A percentile compares a stretch with the other conserved stretches of the same genome.
Conservation (phyloP, 495 filamentous ascomycete genomes). For the Parathielavia appendiculata region DNA sequence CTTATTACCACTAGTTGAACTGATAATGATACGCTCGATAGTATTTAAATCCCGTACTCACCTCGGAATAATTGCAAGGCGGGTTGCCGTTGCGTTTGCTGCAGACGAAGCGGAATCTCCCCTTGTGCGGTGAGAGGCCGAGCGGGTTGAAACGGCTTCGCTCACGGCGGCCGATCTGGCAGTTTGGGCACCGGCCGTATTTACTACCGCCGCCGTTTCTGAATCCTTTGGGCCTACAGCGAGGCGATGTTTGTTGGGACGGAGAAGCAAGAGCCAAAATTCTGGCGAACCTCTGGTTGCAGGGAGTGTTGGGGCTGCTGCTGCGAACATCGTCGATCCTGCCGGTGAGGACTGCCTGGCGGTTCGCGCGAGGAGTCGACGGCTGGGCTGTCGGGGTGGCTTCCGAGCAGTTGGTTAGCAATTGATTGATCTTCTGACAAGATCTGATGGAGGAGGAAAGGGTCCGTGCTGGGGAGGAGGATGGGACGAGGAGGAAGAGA, state of each 20-base stretch:
- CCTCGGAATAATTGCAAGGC: constrained; percentile 10
- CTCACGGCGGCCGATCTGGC: constrained; percentile 16
- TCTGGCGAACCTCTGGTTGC: background rate
- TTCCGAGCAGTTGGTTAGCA: background rate
- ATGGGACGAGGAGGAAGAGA: background rate
- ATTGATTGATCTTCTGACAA: background rate
- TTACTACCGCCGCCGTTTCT: constrained; percentile 1
- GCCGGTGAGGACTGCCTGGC: background rate
- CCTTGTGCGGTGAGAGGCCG: background rate
- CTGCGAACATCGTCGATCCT: background rate
- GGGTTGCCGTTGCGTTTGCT: constrained; percentile 1
- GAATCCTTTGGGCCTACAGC: background rate
- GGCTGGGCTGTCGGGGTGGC: background rate
- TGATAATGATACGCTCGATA: too few relatives aligned
- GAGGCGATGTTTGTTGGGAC: background rate
- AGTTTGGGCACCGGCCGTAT: constrained; percentile 22
- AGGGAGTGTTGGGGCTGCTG: background rate
- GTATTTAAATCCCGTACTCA: too few relatives aligned
- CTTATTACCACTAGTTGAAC: too few relatives aligned
- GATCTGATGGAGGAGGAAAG: background rate
- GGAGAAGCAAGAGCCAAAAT: too few relatives aligned
- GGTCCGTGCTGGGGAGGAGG: background rate
- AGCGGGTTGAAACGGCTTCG: constrained; percentile 10
- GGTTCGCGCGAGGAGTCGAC: background rate
- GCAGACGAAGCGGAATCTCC: constrained; percentile 17